Conservation (phyloP, 441 rosid genomes). For the Dalechampia spathulata region DNA sequence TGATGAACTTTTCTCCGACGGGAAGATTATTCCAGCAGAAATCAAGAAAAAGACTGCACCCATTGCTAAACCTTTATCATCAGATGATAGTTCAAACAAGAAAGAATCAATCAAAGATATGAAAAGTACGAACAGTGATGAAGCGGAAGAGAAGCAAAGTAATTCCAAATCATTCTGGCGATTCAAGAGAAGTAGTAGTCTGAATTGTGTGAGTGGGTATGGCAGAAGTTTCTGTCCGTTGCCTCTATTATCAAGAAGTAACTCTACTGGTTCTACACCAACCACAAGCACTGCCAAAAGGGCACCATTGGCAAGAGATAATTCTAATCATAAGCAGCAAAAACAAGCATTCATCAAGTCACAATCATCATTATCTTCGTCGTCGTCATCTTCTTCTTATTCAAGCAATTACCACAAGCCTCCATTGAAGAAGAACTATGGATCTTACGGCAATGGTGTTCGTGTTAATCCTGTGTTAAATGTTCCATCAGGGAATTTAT, state of each 20-base stretch:
- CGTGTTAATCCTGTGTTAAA: constrained; percentile 65
- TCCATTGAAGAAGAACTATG: constrained; percentile 60
- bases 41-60: constrained; percentile 67
- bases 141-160: constrained; percentile 27
- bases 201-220: constrained; percentile 58
- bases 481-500: constrained; percentile 63
- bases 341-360: constrained; percentile 27
- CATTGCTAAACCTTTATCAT: no score
- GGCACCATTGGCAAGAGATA: constrained; percentile 27
- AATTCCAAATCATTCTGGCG: constrained; percentile 73
- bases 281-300: no score
- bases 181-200: constrained; percentile 69
- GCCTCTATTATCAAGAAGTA: constrained; percentile 65
- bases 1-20: constrained; percentile 78
- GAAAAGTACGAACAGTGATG: no score
- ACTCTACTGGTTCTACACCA: constrained; percentile 60
- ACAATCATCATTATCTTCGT: no score
- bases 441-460: constrained; percentile 38
- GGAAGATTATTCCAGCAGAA: constrained; percentile 65
- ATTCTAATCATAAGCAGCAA: constrained; percentile 30
- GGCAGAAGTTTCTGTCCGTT: constrained; percentile 67
- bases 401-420: constrained; percentile 44
- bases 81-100: constrained; percentile 5
- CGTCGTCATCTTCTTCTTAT: no score
- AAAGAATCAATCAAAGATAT: no score